phyloP scores from a whole-genome alignment of 352 stramenopile genomes.

The Aphanomyces cochlioides region DNA sequence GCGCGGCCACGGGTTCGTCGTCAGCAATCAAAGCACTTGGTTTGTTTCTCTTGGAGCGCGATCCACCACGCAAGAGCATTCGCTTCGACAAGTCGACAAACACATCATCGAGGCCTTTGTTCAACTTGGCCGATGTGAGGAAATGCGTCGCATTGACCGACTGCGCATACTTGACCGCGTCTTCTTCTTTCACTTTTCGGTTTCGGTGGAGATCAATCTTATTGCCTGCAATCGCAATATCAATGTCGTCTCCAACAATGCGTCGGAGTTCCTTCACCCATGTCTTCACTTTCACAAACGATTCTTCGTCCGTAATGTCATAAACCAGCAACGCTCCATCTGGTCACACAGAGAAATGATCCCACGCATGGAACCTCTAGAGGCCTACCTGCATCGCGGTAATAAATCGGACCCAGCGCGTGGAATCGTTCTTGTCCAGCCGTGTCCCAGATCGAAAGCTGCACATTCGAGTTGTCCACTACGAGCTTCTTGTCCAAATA shows the following conservation, averaged over 20 bases:
- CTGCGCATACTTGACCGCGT: slow-evolving; percentile 79
- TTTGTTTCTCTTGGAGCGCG: slow-evolving; percentile 59
- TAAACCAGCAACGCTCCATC: slow-evolving; percentile 88
- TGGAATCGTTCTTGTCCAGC: slow-evolving; percentile 87
- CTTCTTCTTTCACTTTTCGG: slow-evolving; percentile 82
- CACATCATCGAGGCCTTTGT: slow-evolving; percentile 86
- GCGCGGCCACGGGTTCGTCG: slow-evolving; percentile 33
- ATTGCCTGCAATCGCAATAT: slow-evolving; percentile 90
- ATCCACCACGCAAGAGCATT: slow-evolving; percentile 59
- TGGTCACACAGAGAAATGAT: slow-evolving; percentile 32
- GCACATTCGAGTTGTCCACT: slow-evolving; percentile 74
- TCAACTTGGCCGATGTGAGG: slow-evolving; percentile 90
- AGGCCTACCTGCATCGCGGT: slow-evolving; percentile 64
- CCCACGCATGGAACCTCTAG: background rate
- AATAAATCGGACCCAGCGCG: slow-evolving; percentile 86
- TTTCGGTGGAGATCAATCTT: slow-evolving; percentile 89
- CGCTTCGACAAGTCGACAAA: slow-evolving; percentile 87
- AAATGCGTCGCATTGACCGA: slow-evolving; percentile 87
- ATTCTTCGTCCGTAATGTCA: slow-evolving; percentile 90
- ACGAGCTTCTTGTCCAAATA: slow-evolving; percentile 91
- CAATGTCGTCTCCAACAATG: slow-evolving; percentile 88
- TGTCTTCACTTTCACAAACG: slow-evolving; percentile 89
- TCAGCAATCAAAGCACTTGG: slow-evolving; percentile 75
- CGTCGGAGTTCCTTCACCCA: slow-evolving; percentile 91
- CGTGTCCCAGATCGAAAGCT: slow-evolving; percentile 85